Percentiles rank a stretch among this genome's conserved stretches.
phyloP scores from a whole-genome alignment of 441 rosid genomes.

The Gossypium schwendimanii region DNA sequence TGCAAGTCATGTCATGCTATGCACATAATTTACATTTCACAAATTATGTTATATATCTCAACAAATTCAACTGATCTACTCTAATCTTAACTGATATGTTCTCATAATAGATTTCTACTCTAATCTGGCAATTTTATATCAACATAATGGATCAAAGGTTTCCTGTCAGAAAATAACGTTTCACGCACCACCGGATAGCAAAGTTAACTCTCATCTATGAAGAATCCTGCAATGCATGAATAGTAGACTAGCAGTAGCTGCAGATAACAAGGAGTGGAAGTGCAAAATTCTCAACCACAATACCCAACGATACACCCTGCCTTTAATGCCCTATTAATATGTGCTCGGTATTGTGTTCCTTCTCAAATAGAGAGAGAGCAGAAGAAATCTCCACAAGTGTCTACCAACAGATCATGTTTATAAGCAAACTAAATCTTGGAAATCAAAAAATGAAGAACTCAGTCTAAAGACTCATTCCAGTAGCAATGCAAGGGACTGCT shows the following conservation, averaged over 20 bases:
- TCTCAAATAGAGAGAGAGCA: too few relatives aligned
- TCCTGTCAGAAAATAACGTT: neutral
- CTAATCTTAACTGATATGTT: neutral
- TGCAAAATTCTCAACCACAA: neutral
- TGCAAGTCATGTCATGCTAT: neutral
- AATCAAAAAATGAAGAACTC: neutral
- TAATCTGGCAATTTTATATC: neutral
- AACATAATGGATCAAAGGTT: neutral
- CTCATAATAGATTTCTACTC: neutral
- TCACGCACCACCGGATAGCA: neutral
- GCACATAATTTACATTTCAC: conserved; percentile 1
- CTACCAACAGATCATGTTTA: neutral
- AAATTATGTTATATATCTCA: neutral
- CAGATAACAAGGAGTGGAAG: neutral
- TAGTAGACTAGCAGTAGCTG: neutral
- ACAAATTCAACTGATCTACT: neutral
- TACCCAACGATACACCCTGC: neutral
- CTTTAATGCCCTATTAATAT: neutral
- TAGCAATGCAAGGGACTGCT: neutral
- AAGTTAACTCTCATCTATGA: neutral
- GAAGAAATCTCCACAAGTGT: neutral
- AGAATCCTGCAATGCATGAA: neutral
- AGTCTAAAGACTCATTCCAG: neutral
- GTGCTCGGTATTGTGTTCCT: neutral
- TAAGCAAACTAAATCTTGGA: neutral